A percentile compares a stretch with the other conserved stretches of the same genome.
Evolutionary conservation across 805 yeast genomes (phyloP).

Genomic region (Yamadazyma paraphyllophila): DNA sequence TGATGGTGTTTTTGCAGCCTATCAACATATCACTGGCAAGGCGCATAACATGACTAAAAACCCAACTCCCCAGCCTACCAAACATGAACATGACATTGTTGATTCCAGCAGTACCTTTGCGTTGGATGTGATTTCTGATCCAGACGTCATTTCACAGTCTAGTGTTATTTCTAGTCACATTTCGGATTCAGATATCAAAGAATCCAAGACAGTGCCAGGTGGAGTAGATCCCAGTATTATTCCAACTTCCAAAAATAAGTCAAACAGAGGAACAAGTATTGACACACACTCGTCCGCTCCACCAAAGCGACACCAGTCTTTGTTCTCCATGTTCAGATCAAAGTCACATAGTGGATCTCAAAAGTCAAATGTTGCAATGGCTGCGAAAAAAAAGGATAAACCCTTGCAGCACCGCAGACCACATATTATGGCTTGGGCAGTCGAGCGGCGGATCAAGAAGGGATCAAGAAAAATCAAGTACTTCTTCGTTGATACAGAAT

Average conservation of each 20-base stretch:
- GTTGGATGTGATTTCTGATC: neutral
- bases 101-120: neutral
- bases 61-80: neutral
- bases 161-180: too few relatives aligned
- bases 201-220: too few relatives aligned
- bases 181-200: too few relatives aligned
- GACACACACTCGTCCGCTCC: too few relatives aligned
- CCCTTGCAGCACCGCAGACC: neutral
- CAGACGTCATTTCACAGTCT: neutral
- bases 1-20: neutral
- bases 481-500: neutral
- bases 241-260: too few relatives aligned
- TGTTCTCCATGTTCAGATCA: too few relatives aligned
- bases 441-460: neutral
- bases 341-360: too few relatives aligned
- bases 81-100: neutral
- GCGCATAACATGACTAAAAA: too few relatives aligned
- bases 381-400: neutral
- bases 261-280: too few relatives aligned
- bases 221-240: too few relatives aligned
- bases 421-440: neutral
- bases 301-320: too few relatives aligned
- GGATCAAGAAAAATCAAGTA: neutral
- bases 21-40: neutral
- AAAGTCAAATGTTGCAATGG: too few relatives aligned